A percentile compares a stretch with the other conserved stretches of the same genome.
These are phyloP conservation scores for Cardamine chenopodiifolia DNA, from an alignment of 345 rosid species.

Conservation along the genomic window DNA sequence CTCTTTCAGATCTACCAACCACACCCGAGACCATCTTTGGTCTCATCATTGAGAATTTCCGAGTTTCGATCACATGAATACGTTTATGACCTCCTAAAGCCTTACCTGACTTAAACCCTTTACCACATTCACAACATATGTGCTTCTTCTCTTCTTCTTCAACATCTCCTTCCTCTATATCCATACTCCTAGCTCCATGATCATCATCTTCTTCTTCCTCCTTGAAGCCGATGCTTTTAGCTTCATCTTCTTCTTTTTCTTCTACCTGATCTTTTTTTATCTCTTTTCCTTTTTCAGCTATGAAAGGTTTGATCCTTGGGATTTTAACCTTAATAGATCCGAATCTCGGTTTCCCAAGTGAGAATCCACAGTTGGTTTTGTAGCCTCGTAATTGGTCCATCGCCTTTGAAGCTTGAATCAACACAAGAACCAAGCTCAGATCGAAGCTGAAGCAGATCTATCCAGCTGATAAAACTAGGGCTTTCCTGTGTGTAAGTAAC, in stretches of 20 bases:
- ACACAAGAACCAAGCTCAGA: slow-evolving; percentile 20
- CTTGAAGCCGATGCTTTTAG: not conserved
- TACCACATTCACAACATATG: slow-evolving; percentile 47
- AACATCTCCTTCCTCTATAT: slow-evolving; percentile 19
- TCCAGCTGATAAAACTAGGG: slow-evolving; percentile 28
- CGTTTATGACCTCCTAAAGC: slow-evolving; percentile 62
- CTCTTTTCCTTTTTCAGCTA: slow-evolving; percentile 21
- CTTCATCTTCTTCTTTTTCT: slow-evolving; percentile 25
- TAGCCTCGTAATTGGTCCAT: slow-evolving; percentile 23
- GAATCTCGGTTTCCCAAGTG: slow-evolving; percentile 27
- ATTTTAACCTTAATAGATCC: slow-evolving; percentile 32
- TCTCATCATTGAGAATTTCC: slow-evolving; percentile 17
- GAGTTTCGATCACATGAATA: slow-evolving; percentile 40
- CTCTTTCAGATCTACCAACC: slow-evolving; percentile 41
- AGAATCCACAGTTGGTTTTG: slow-evolving; percentile 29
- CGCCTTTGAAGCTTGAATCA: slow-evolving; percentile 13
- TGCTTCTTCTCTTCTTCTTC: slow-evolving; percentile 38
- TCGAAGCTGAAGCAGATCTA: slow-evolving; percentile 34
- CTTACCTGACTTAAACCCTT: slow-evolving; percentile 51
- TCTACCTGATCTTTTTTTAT: slow-evolving; percentile 14
- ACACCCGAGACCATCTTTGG: slow-evolving; percentile 35
- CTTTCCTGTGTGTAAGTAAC: not conserved
- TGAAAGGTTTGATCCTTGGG: slow-evolving; percentile 17
- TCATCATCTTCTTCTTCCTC: slow-evolving; percentile 29
- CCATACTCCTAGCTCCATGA: slow-evolving; percentile 22